phyloP scores from a whole-genome alignment of 208 protist species.

The Naegleria fowleri region DNA sequence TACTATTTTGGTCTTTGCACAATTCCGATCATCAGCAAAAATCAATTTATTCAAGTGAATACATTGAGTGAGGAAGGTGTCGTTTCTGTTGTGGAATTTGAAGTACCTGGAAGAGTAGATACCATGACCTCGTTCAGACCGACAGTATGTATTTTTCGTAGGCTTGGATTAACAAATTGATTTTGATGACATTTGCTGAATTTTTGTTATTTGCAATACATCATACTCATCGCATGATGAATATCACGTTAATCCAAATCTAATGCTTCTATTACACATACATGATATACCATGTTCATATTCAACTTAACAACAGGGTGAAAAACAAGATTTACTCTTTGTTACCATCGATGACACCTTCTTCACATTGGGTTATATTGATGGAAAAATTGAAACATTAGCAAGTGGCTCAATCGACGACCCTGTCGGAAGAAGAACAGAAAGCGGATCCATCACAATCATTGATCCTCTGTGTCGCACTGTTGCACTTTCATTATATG shows the following conservation, averaged over 20 bases:
- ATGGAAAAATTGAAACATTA: neutral
- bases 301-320: neutral
- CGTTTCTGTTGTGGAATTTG: neutral
- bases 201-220: too few relatives aligned
- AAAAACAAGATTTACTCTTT: constrained; percentile 14
- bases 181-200: too few relatives aligned
- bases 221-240: too few relatives aligned
- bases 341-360: neutral
- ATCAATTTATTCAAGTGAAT: constrained; percentile 12
- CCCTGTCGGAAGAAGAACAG: neutral
- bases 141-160: neutral
- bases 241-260: too few relatives aligned
- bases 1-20: too few relatives aligned
- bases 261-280: too few relatives aligned
- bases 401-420: neutral
- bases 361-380: neutral
- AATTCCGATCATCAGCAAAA: neutral
- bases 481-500: constrained; percentile 2
- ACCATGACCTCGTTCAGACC: neutral
- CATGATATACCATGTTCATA: neutral
- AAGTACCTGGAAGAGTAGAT: neutral
- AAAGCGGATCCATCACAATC: neutral
- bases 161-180: too few relatives aligned
- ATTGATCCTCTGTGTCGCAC: neutral
- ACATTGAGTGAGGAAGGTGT: neutral